Evolutionary conservation across 495 filamentous ascomycete genomes (phyloP).

Genomic region (Tricharina praecox): DNA sequence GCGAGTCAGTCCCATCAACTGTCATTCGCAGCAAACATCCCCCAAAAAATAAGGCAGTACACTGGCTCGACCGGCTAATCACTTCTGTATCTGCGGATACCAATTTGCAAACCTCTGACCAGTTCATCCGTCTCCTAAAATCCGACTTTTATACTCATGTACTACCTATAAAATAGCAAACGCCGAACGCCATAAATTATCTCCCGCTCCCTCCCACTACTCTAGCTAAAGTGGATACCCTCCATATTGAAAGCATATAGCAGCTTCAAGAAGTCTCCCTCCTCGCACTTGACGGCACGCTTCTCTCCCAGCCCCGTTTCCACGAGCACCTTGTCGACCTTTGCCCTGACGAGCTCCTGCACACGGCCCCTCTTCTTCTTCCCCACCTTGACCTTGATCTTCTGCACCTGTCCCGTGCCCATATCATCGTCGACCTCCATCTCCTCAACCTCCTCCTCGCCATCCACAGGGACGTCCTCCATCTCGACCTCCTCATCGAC

Average conservation of each 20-base stretch:
- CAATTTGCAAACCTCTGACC: too few relatives aligned
- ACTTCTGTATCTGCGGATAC: too few relatives aligned
- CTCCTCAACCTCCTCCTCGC: constrained; percentile 35
- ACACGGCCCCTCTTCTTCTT: constrained; percentile 58
- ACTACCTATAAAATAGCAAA: too few relatives aligned
- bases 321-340: constrained; percentile 66
- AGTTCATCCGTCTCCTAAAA: too few relatives aligned
- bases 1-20: too few relatives aligned
- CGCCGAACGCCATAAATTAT: too few relatives aligned
- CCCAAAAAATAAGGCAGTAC: too few relatives aligned
- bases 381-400: constrained; percentile 31
- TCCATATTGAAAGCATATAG: constrained; percentile 71
- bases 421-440: constrained; percentile 40
- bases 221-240: constrained; percentile 78
- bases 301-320: constrained; percentile 64
- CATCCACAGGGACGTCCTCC: constrained; percentile 32
- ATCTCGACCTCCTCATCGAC: constrained; percentile 49
- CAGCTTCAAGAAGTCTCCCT: constrained; percentile 70
- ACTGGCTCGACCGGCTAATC: too few relatives aligned
- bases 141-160: too few relatives aligned
- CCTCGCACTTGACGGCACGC: constrained; percentile 68
- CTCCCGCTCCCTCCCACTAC: too few relatives aligned
- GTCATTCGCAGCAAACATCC: too few relatives aligned
- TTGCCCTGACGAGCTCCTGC: constrained; percentile 56
- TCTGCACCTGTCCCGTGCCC: constrained; percentile 43